Evolutionary conservation across 108 stramenopile genomes (phyloP).

Genomic region (Conticribra guillardii): DNA sequence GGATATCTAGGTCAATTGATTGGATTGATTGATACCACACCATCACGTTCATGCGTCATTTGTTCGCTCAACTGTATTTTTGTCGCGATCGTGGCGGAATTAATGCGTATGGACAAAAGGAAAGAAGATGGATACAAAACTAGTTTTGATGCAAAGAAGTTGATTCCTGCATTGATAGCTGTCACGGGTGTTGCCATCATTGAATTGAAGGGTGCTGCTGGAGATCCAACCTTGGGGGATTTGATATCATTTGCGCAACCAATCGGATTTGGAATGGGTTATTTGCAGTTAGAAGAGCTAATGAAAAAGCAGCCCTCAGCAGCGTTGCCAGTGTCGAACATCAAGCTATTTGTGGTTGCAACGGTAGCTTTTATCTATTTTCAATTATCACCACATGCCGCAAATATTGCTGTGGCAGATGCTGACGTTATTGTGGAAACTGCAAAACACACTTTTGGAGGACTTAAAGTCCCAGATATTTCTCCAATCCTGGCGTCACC

Average conservation of each 20-base stretch:
- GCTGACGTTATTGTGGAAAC: constrained; percentile 8
- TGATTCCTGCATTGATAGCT: constrained; percentile 65
- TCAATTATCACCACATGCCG: constrained; percentile 48
- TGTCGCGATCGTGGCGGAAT: constrained; percentile 69
- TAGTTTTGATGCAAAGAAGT: constrained; percentile 54
- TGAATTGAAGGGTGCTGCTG: constrained; percentile 66
- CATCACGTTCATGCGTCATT: constrained; percentile 72
- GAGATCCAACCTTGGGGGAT: constrained; percentile 65
- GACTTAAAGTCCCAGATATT: constrained; percentile 58
- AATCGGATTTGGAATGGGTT: constrained; percentile 80
- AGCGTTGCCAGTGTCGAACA: constrained; percentile 63
- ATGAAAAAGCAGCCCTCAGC: constrained; percentile 67
- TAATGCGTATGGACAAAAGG: constrained; percentile 50
- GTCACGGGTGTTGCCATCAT: constrained; percentile 74
- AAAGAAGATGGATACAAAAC: constrained; percentile 24
- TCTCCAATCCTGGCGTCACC: constrained; percentile 60
- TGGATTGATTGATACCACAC: constrained; percentile 66
- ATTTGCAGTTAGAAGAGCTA: constrained; percentile 66
- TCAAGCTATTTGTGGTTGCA: constrained; percentile 64
- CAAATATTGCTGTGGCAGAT: constrained; percentile 8
- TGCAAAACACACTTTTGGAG: constrained; percentile 8
- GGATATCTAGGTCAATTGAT: constrained; percentile 74
- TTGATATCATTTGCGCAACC: constrained; percentile 74
- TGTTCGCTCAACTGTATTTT: constrained; percentile 79
- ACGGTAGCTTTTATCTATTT: constrained; percentile 57